Evolutionary conservation across 345 rosid genomes (phyloP).

Genomic region (Dipteronia dyeriana): DNA sequence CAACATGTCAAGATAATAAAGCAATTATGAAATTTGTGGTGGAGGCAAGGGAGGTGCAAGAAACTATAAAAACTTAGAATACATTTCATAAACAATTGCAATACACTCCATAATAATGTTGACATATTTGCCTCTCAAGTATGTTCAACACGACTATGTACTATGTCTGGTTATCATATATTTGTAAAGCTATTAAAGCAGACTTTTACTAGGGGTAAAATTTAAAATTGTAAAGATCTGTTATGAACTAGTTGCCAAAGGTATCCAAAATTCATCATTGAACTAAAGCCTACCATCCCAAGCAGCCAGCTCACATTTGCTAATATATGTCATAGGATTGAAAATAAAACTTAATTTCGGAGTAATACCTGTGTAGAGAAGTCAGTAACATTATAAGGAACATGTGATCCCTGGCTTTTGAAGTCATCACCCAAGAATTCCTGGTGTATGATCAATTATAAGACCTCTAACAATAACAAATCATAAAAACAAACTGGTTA

Average conservation of each 20-base stretch:
- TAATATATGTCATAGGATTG: background rate
- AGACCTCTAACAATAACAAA: slow-evolving; percentile 6
- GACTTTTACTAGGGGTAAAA: background rate
- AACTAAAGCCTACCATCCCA: background rate
- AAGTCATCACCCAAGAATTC: slow-evolving; percentile 96
- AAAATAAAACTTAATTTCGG: slow-evolving; percentile 7
- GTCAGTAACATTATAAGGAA: slow-evolving; percentile 82
- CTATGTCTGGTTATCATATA: background rate
- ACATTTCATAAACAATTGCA: background rate
- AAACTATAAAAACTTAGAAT: background rate
- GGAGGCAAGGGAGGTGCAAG: background rate
- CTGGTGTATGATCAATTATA: slow-evolving; percentile 38
- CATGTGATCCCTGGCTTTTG: slow-evolving; percentile 98
- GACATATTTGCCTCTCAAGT: background rate
- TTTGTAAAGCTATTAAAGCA: background rate
- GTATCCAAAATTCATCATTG: background rate
- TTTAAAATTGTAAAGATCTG: background rate
- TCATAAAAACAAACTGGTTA: background rate
- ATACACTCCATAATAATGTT: background rate
- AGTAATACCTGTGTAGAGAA: slow-evolving; percentile 81
- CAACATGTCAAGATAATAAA: slow-evolving; percentile 4
- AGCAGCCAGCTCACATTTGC: background rate
- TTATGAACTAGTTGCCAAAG: background rate
- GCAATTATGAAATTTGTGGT: background rate
- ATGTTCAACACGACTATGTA: background rate